Evolutionary conservation across 805 yeast genomes (phyloP), one percentile per base, ranked within the genome.

Genomic region (Cyberlindnera veronae): DNA sequence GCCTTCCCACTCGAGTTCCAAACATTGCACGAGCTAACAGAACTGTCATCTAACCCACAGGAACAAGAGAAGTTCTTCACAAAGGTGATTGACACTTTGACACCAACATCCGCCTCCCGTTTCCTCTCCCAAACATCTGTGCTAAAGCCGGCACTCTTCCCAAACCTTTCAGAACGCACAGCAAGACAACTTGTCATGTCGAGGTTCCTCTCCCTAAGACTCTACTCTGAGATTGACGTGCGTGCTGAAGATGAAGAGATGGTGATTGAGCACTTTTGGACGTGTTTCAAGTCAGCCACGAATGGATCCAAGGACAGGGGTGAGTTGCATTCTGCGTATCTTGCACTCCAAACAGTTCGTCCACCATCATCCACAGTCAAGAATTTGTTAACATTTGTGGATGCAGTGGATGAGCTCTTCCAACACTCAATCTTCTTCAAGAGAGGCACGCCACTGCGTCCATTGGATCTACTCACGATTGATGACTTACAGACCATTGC

Each of bases 281-380:
- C 60, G 24, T 67, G 66, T 39, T 71, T 64, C 48, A 70, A 71
- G 35, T 53, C 51, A 24, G 73, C 76, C 0, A 52, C 73, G 1
- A 70, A 65, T 47, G 71, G 75, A 5, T 57, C 62, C 19, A 53
- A 55, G 20, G 48, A 60, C 4, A 55, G 69, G 38, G 72, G 72
- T 5, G 66, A 65, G 16, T 58, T 72, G 56, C 54, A 52, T 22
- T 64, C 64, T 28, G 73, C 73, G 0, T 45, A 52, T 17, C 54
- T 49, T 36, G 52, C 60, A 0, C 44, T 64, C 12, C 36, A 48
- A 1, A 38, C 62, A 7, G 43, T 63, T 13, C 23, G 36, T 16
- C 37, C 32, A 13, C 45, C 53, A 15, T 41, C 50, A 3, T 21
- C 24, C 3, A 44, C 46, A 22, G 45, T 50, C 23, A 28, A 24